Conservation (phyloP, 257 asterid species). For the Fraxinus cuspidata region DNA sequence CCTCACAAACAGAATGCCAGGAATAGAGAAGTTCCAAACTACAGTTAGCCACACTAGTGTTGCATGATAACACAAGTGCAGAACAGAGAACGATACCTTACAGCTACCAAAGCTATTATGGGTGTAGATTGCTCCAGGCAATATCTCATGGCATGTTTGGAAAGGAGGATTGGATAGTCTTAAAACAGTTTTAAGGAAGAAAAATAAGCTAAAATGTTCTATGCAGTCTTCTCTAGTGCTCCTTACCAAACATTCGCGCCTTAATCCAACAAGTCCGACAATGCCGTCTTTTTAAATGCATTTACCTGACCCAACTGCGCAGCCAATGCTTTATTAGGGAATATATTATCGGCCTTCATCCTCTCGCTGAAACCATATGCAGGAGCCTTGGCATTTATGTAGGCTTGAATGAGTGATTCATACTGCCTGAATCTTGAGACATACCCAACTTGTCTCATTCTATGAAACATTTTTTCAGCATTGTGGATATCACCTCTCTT, state of each 20-base stretch:
- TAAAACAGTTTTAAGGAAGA: neutral
- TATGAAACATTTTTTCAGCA: slow-evolving; percentile 62
- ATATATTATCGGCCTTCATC: slow-evolving; percentile 60
- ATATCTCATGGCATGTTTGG: neutral
- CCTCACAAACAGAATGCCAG: neutral
- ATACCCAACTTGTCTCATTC: slow-evolving; percentile 59
- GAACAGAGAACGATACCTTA: neutral
- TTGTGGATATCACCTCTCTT: slow-evolving; percentile 71
- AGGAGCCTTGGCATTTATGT: slow-evolving; percentile 62
- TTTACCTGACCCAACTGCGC: slow-evolving; percentile 45
- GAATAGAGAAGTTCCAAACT: neutral
- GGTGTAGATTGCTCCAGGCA: neutral
- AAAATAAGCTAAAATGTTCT: neutral
- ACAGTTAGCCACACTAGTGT: neutral
- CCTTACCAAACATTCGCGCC: neutral
- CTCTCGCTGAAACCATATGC: slow-evolving; percentile 66
- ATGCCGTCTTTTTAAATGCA: slow-evolving; percentile 43
- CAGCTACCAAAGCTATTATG: neutral
- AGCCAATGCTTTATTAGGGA: slow-evolving; percentile 46
- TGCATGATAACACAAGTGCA: neutral
- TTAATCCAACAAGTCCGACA: slow-evolving; percentile 57
- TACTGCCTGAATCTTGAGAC: slow-evolving; percentile 36
- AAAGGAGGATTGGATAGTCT: neutral
- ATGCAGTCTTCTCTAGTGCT: neutral
- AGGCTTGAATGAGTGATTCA: slow-evolving; percentile 56